Evolutionary conservation across 345 rosid species (phyloP), one percentile per base, ranked within the genome.

Genomic region (Isatis tinctoria): DNA sequence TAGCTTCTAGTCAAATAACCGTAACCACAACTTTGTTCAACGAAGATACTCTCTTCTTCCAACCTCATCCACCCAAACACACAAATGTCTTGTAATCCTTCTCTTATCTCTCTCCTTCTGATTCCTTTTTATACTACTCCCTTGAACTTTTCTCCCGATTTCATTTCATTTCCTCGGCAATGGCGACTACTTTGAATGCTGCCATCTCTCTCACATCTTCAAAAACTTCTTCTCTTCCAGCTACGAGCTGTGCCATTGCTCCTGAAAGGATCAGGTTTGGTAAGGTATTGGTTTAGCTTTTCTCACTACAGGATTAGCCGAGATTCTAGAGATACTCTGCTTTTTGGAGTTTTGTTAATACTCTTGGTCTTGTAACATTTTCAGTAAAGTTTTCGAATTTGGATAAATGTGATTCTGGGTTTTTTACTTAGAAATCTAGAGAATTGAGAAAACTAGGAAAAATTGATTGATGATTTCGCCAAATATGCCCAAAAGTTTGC

Each of bases 171-270:
- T 43, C 8, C 61, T 64, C 51, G 45, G 12, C 83, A 74, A 88
- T 90, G 97, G 93, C 95, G 10, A 54, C 93, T 54, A 87, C 97
- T 61, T 78, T 90, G 17, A 88, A 86, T 72, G 93, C 98, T 79
- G 87, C 95, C 66, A 87, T 93, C 77, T 85, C 96, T 52, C 83
- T 93, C 20, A 88, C 98, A 5, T 82, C 88, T 47, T 74, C 97
- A 49, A 86, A 85, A 56, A 75, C 98, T 27, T 54, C 88, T 66
- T 80, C 88, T 60, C 82, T 88, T 56, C 70, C 91, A 8, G 64
- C 88, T 44, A 85, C 87, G 58, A 74, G 83, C 61, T 81, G 82
- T 65, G 68, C 80, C 82, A 69, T 81, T 67, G 64, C 88, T 24
- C 69, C 90, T 11, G 93, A 90, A 16, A 84, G 93, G 78, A 81